These are phyloP conservation scores for Breviolum minutum DNA, from an alignment of 73 alveolate species.

Conservation along the genomic window DNA sequence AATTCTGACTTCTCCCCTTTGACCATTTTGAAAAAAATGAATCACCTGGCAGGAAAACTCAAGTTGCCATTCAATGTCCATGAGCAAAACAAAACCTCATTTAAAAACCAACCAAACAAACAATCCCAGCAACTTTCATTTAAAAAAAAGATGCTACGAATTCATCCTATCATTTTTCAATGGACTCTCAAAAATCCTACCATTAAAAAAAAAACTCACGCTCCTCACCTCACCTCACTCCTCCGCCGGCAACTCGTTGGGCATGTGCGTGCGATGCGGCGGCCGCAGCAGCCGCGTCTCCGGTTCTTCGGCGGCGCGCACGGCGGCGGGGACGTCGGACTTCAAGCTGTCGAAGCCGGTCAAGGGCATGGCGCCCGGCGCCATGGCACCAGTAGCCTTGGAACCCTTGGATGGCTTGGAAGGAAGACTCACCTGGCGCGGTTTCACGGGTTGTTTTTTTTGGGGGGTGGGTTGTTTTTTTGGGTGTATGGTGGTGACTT, in stretches of 20 bases:
- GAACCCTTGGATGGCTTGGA: neutral
- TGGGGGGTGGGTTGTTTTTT: neutral
- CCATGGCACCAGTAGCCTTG: neutral
- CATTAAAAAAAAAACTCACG: neutral
- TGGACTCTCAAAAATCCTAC: neutral
- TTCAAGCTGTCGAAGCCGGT: conserved; percentile 65
- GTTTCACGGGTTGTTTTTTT: neutral
- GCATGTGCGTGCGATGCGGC: conserved; percentile 91
- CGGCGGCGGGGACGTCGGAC: conserved; percentile 86
- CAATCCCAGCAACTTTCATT: too few species aligned
- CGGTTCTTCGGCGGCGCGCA: conserved; percentile 77
- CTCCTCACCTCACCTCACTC: neutral
- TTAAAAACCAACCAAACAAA: too few species aligned
- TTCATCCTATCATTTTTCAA: neutral
- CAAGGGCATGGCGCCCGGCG: conserved; percentile 47
- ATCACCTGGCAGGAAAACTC: too few species aligned
- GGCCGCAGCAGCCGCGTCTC: conserved; percentile 82
- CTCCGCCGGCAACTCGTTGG: conserved; percentile 52
- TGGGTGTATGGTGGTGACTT: neutral
- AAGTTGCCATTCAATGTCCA: too few species aligned
- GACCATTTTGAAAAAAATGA: too few species aligned
- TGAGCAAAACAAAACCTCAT: too few species aligned
- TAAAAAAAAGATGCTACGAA: too few species aligned
- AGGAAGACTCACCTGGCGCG: conserved; percentile 1
- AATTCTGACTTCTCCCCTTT: too few species aligned